These are phyloP conservation scores for Diaporthe longicolla DNA, from an alignment of 2,329 filamentous ascomycete genomes.

Conservation along the genomic window DNA sequence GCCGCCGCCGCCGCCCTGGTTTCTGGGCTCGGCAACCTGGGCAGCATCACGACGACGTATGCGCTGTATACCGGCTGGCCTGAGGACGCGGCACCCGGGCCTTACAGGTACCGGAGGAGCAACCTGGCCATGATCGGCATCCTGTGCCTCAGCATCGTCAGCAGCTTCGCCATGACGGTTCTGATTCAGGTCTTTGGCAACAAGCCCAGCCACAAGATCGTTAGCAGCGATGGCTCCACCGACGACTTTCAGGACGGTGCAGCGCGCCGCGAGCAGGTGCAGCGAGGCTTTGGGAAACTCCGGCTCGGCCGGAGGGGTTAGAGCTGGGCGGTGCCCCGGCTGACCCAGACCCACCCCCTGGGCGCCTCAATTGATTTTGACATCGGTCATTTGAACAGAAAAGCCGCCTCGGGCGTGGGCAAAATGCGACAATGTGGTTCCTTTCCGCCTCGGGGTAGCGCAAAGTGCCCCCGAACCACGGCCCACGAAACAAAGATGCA, in stretches of 20 bases:
- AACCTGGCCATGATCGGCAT: slow-evolving; percentile 93
- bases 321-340: neutral
- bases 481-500: neutral
- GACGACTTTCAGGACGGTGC: slow-evolving; percentile 71
- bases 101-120: slow-evolving; percentile 82
- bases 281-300: slow-evolving; percentile 69
- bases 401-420: slow-evolving; percentile 25
- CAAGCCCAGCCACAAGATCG: slow-evolving; percentile 62
- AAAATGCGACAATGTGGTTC: slow-evolving; percentile 40
- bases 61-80: slow-evolving; percentile 91
- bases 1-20: slow-evolving; percentile 89
- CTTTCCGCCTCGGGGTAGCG: slow-evolving; percentile 28
- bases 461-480: slow-evolving; percentile 23
- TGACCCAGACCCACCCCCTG: neutral
- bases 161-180: slow-evolving; percentile 77
- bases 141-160: slow-evolving; percentile 81
- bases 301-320: slow-evolving; percentile 47
- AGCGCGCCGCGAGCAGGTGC: slow-evolving; percentile 68
- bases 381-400: neutral
- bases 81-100: slow-evolving; percentile 77
- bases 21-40: slow-evolving; percentile 88
- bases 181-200: slow-evolving; percentile 73
- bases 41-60: slow-evolving; percentile 89
- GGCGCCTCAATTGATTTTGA: neutral
- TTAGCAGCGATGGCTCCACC: slow-evolving; percentile 54